Evolutionary conservation across 2,329 filamentous ascomycete species (phyloP).

Genomic region (Orbilia javanica): DNA sequence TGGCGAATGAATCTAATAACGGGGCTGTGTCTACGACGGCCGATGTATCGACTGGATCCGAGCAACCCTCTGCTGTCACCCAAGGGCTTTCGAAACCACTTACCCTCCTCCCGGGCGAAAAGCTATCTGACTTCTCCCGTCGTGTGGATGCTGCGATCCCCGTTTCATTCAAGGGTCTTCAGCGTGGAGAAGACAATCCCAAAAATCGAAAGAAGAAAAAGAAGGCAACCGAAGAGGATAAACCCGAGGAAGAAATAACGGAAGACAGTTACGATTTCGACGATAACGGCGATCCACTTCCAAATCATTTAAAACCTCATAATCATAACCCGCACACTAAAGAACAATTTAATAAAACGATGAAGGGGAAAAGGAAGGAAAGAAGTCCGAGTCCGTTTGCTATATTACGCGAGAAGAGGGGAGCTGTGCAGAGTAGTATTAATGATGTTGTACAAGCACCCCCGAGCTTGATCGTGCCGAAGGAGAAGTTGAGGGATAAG

Average conservation of each 20-base stretch:
- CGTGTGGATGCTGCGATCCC: constrained; percentile 89
- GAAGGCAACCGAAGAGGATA: constrained; percentile 25
- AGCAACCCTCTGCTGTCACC: constrained; percentile 24
- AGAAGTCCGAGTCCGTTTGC: constrained; percentile 79
- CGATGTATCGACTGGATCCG: constrained; percentile 19
- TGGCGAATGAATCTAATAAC: neutral
- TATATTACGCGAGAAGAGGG: constrained; percentile 76
- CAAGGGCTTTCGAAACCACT: constrained; percentile 3
- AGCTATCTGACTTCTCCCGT: constrained; percentile 81
- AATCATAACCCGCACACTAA: constrained; percentile 30
- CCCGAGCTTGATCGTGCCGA: constrained; percentile 77
- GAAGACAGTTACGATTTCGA: constrained; percentile 56
- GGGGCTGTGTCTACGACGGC: neutral
- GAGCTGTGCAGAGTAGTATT: constrained; percentile 68
- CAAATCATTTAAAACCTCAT: constrained; percentile 53
- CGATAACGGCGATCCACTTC: constrained; percentile 49
- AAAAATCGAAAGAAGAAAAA: constrained; percentile 65
- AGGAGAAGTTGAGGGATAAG: constrained; percentile 74
- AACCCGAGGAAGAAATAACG: constrained; percentile 24
- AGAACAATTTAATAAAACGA: constrained; percentile 65
- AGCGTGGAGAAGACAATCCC: constrained; percentile 63
- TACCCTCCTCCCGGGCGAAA: constrained; percentile 79
- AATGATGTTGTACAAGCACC: constrained; percentile 79
- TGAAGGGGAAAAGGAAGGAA: constrained; percentile 69
- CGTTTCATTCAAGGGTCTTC: constrained; percentile 73